A percentile compares a stretch with the other conserved stretches of the same genome.
These are phyloP conservation scores for Auricularia auricula-judae DNA, from an alignment of 768 basidiomycete species.

Conservation along the genomic window DNA sequence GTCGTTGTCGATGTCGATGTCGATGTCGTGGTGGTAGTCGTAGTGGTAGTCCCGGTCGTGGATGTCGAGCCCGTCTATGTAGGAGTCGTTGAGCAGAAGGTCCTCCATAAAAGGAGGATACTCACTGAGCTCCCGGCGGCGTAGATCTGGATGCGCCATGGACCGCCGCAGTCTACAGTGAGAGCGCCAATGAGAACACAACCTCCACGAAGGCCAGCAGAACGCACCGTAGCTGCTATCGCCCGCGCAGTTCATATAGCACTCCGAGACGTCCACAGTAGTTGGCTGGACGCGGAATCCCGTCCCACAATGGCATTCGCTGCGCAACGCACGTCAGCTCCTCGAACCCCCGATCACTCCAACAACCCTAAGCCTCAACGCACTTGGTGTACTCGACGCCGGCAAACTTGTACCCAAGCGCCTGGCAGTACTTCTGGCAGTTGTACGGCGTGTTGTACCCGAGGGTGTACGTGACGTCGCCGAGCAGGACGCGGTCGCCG, in stretches of 20 bases:
- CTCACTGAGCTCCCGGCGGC: neutral
- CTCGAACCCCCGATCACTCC: neutral
- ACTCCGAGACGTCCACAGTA: neutral
- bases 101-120: neutral
- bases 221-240: neutral
- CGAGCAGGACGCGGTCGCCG: neutral
- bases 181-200: neutral
- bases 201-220: neutral
- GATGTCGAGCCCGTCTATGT: neutral
- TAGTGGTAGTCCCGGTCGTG: neutral
- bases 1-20: neutral
- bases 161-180: neutral
- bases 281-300: neutral
- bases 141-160: neutral
- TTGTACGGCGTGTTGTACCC: neutral
- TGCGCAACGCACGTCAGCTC: neutral
- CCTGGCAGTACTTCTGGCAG: neutral
- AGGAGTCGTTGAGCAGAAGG: neutral
- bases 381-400: neutral
- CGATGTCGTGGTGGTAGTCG: neutral
- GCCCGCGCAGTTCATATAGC: neutral
- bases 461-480: neutral
- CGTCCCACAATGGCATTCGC: neutral
- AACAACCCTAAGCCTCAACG: neutral
- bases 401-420: neutral